Evolutionary conservation across 176 grass and related monocot species (phyloP).

Genomic region (Aegilops bicornis): DNA sequence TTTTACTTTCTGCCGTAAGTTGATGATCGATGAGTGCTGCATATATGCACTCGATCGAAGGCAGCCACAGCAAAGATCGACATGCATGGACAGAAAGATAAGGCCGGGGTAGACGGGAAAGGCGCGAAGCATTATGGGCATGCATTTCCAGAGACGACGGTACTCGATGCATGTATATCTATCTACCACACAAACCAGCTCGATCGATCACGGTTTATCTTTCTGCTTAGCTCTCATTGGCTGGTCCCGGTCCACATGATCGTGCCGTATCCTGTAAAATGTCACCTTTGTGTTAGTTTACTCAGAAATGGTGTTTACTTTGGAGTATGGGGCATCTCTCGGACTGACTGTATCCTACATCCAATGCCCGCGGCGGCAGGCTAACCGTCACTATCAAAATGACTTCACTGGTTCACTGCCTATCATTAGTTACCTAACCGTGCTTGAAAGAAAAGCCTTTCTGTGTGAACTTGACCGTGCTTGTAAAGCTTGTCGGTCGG

Average conservation of each 20-base stretch:
- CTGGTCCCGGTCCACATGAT: background rate
- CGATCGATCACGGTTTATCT: background rate
- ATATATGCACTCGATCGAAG: slow-evolving; percentile 31
- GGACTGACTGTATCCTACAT: background rate
- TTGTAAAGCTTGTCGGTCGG: background rate
- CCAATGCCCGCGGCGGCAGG: background rate
- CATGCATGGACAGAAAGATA: background rate
- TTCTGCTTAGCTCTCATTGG: slow-evolving; percentile 14
- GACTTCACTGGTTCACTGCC: background rate
- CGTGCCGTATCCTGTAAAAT: slow-evolving; percentile 21
- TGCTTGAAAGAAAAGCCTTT: background rate
- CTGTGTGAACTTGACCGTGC: background rate
- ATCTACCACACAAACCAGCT: background rate
- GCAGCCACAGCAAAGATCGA: background rate
- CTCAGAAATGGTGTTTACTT: background rate
- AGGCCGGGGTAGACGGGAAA: background rate
- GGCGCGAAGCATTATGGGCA: slow-evolving; percentile 19
- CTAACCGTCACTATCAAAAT: background rate
- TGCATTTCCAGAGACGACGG: slow-evolving; percentile 23
- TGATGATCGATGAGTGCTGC: background rate
- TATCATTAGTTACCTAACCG: slow-evolving; percentile 24
- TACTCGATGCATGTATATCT: slow-evolving; percentile 18
- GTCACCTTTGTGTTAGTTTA: background rate
- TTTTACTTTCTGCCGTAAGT: slow-evolving; percentile 20
- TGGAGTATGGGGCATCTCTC: background rate